Evolutionary conservation across 2,329 filamentous ascomycete genomes (phyloP).

Genomic region (Colletotrichum kahawae): DNA sequence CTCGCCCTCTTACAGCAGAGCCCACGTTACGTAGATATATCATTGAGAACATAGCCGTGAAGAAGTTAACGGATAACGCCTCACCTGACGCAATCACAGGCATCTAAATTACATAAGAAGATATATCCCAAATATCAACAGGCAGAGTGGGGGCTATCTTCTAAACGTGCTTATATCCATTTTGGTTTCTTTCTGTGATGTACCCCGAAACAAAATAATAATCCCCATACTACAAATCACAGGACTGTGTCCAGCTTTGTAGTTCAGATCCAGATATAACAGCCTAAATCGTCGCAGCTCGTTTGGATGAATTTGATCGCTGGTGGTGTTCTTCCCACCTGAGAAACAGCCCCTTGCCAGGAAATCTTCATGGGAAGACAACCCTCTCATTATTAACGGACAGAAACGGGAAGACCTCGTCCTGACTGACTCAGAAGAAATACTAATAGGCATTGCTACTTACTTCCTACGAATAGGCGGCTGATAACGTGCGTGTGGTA

Average conservation of each 20-base stretch:
- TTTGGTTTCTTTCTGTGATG: not conserved
- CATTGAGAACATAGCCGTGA: not conserved
- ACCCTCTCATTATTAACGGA: no score
- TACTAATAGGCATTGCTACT: not conserved
- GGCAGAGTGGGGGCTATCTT: not conserved
- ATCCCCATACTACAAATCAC: not conserved
- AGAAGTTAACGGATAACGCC: not conserved
- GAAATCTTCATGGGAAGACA: not conserved
- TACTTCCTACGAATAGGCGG: not conserved
- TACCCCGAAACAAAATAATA: not conserved
- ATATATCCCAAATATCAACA: not conserved
- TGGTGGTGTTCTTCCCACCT: not conserved
- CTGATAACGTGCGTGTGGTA: not conserved
- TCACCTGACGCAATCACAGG: not conserved
- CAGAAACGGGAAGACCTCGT: not conserved
- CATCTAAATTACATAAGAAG: not conserved
- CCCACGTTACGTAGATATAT: not conserved
- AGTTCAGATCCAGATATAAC: not conserved
- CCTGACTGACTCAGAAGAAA: not conserved
- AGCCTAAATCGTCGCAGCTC: not conserved
- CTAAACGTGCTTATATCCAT: not conserved
- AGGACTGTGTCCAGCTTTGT: not conserved
- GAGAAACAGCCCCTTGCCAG: not conserved
- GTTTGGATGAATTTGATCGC: not conserved
- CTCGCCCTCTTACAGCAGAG: not conserved